These are phyloP conservation scores for Selaginella tamariscina DNA, from an alignment of 75 land plant species.

Conservation along the genomic window DNA sequence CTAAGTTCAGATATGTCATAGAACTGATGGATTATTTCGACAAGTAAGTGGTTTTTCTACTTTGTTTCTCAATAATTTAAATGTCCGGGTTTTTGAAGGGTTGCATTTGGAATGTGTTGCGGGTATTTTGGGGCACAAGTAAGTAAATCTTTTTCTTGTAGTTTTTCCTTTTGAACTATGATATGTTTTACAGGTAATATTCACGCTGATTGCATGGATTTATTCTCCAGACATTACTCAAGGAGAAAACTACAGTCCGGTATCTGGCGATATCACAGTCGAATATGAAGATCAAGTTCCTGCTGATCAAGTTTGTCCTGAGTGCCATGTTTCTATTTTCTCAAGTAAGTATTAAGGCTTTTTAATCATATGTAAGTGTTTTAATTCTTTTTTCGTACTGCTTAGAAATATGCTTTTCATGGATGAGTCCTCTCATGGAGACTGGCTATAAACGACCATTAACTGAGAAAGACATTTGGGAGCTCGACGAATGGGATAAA, in stretches of 20 bases:
- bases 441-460: conserved; percentile 60
- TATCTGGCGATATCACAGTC: conserved; percentile 19
- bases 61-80: neutral
- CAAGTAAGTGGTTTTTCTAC: conserved; percentile 31
- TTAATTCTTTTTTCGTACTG: neutral
- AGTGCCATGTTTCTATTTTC: conserved; percentile 58
- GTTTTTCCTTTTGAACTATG: neutral
- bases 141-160: neutral
- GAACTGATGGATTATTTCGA: conserved; percentile 39
- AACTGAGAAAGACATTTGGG: conserved; percentile 81
- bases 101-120: neutral
- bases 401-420: conserved; percentile 52
- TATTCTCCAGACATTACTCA: conserved; percentile 61
- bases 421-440: conserved; percentile 95
- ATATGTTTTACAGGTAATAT: conserved; percentile 20
- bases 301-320: conserved; percentile 69
- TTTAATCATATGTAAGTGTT: neutral
- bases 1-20: conserved; percentile 45
- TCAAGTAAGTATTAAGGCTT: conserved; percentile 37
- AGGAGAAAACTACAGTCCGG: conserved; percentile 49
- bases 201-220: conserved; percentile 41
- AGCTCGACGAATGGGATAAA: conserved; percentile 81
- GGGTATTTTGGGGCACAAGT: conserved; percentile 9
- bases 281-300: conserved; percentile 56
- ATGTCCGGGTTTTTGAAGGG: neutral